phyloP scores from a whole-genome alignment of 2,329 filamentous ascomycete genomes.

The Phaeomoniella chlamydospora region DNA sequence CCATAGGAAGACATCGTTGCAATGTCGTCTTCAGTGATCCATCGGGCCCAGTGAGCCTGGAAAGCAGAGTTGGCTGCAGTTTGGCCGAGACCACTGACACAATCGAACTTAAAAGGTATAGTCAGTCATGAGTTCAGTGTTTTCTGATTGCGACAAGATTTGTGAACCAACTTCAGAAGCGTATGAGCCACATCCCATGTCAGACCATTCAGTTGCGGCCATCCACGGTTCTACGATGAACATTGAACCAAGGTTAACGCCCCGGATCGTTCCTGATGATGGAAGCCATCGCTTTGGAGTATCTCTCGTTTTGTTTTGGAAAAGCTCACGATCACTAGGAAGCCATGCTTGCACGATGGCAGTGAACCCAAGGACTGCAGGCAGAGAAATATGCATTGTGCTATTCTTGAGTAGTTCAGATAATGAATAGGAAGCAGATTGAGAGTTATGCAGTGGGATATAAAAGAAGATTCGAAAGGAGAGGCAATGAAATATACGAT shows the following conservation, averaged over 20 bases:
- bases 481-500: no score
- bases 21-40: conserved; percentile 35
- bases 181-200: conserved; percentile 31
- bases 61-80: conserved; percentile 31
- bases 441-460: no score
- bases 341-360: background rate
- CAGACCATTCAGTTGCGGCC: conserved; percentile 27
- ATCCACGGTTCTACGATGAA: conserved; percentile 44
- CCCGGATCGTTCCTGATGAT: conserved; percentile 30
- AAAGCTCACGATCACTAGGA: background rate
- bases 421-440: no score
- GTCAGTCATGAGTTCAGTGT: no score
- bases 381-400: conserved; percentile 2
- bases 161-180: conserved; percentile 24
- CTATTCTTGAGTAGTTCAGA: no score
- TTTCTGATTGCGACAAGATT: no score
- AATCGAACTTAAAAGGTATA: no score
- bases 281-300: conserved; percentile 1
- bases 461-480: no score
- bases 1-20: conserved; percentile 33
- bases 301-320: conserved; percentile 1
- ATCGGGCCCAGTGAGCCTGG: conserved; percentile 34
- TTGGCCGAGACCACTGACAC: conserved; percentile 34
- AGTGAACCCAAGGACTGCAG: background rate
- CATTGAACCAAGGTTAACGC: conserved; percentile 39